A percentile compares a stretch with the other conserved stretches of the same genome.
phyloP scores from a whole-genome alignment of 2,329 filamentous ascomycete genomes.

The Hymenoscyphus salicellus region DNA sequence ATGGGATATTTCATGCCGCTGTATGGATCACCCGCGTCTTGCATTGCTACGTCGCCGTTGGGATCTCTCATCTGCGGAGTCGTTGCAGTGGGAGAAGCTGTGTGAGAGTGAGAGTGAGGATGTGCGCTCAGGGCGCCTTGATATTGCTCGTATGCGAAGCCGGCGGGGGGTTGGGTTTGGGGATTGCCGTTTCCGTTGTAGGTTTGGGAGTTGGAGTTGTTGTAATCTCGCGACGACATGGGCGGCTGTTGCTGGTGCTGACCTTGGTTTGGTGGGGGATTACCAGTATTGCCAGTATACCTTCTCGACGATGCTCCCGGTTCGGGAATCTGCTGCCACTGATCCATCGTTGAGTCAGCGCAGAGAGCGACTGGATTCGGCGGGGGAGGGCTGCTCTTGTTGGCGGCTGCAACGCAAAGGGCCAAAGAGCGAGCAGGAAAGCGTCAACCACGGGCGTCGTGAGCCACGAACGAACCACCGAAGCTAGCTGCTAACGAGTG shows the following conservation, averaged over 20 bases:
- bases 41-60: conserved; percentile 79
- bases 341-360: conserved; percentile 46
- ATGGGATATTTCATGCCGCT: conserved; percentile 82
- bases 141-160: conserved; percentile 68
- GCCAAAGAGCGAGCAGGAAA: background rate
- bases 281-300: conserved; percentile 20
- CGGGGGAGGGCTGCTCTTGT: background rate
- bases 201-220: conserved; percentile 49
- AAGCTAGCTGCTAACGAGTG: background rate
- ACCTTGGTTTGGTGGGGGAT: conserved; percentile 7
- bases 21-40: conserved; percentile 80
- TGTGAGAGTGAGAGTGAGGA: conserved; percentile 53
- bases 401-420: conserved; percentile 7
- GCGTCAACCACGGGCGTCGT: conserved; percentile 10
- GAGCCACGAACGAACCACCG: conserved; percentile 8
- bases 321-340: conserved; percentile 65
- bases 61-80: conserved; percentile 64
- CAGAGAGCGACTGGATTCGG: background rate
- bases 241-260: background rate
- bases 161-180: conserved; percentile 51
- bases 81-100: conserved; percentile 53
- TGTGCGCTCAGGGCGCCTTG: conserved; percentile 47
- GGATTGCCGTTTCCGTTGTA: conserved; percentile 35
- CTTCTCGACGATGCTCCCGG: conserved; percentile 60
- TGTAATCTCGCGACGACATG: conserved; percentile 60